Base-by-base conservation (phyloP, 2,329 filamentous ascomycete genomes). In the Aureobasidium subglaciale region DNA sequence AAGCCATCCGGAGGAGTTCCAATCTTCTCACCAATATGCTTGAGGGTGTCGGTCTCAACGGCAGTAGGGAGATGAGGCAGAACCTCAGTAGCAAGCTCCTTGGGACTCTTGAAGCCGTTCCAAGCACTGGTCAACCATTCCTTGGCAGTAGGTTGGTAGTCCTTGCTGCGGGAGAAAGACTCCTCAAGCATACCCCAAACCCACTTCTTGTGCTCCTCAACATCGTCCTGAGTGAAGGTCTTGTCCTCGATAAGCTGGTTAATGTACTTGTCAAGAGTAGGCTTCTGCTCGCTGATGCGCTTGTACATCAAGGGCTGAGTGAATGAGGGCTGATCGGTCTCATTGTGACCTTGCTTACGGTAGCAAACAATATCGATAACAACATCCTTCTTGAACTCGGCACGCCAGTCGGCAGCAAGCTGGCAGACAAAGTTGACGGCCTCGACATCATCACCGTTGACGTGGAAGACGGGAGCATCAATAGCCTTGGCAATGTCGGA, bases 291-390 rank as follows among this genome's bases (percentile, higher is more conserved):
- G 63, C 85, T 82, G 69, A 99, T 97, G 67, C 88, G 88, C 85
- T 97, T 96, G 83, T 99, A 99, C 93, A 99, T 99, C 64, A 96
- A 78, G 37, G 93, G 93, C 72, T 99, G 93, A n/a, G 93, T 99
- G 80, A 99, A 99, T 37, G 92, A 96, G 45, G 93, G 93, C 79
- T 99, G 93, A 70, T 99, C 93, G 10, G 93, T 99, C 79, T 99
- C 93, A 77, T 99, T 99, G 84, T 99, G 93, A 60, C 93, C 93
- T 72, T 96, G 85, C 78, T 97, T 99, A 69, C 93, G 88, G 81
- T 99, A 99, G 82, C 93, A 99, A 69, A 97, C 90, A 66, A 99
- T 84, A 72, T 99, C 93, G 67, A 99, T 90, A 64, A 99, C 91
- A 60, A 97, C 92, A 70, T 99, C 93, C 70, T 91, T 89, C 80